Evolutionary conservation across 441 rosid species (phyloP).

Genomic region (Biscutella laevigata): DNA sequence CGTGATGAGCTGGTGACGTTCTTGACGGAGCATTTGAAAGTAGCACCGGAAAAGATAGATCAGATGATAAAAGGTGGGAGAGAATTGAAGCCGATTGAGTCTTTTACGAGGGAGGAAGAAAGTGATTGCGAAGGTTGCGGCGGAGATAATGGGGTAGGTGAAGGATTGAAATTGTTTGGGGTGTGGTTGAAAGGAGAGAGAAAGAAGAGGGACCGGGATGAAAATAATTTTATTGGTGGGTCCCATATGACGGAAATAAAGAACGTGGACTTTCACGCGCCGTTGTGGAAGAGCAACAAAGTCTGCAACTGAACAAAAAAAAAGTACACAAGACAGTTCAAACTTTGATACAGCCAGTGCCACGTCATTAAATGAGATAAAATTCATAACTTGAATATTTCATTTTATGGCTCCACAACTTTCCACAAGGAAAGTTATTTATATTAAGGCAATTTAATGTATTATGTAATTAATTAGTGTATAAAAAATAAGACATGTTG

Average conservation of each 20-base stretch:
- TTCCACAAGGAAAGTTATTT: constrained; percentile 5
- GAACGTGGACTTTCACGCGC: constrained; percentile 35
- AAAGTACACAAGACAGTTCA: constrained; percentile 1
- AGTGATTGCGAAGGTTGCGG: constrained; percentile 14
- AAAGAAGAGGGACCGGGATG: constrained; percentile 53
- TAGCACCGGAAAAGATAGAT: constrained; percentile 61
- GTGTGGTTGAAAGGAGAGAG: constrained; percentile 54
- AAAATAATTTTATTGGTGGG: constrained; percentile 36
- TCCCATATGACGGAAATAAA: constrained; percentile 31
- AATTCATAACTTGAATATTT: not conserved
- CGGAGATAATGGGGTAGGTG: constrained; percentile 24
- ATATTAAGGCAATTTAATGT: constrained; percentile 7
- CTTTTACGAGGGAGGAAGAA: constrained; percentile 27
- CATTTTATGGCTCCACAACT: too few relatives aligned
- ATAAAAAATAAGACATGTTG: not conserved
- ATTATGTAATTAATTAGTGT: not conserved
- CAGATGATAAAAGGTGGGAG: constrained; percentile 44
- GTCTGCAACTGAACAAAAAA: constrained; percentile 29
- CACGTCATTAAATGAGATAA: constrained; percentile 6
- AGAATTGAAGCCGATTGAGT: not conserved
- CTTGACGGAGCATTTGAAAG: constrained; percentile 49
- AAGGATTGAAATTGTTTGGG: constrained; percentile 65
- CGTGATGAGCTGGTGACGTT: constrained; percentile 54
- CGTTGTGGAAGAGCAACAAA: constrained; percentile 39
- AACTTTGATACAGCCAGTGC: constrained; percentile 18